A percentile compares a stretch with the other conserved stretches of the same genome.
phyloP scores from a whole-genome alignment of 1,139 yeast genomes.

The Fermentozyma sake region DNA sequence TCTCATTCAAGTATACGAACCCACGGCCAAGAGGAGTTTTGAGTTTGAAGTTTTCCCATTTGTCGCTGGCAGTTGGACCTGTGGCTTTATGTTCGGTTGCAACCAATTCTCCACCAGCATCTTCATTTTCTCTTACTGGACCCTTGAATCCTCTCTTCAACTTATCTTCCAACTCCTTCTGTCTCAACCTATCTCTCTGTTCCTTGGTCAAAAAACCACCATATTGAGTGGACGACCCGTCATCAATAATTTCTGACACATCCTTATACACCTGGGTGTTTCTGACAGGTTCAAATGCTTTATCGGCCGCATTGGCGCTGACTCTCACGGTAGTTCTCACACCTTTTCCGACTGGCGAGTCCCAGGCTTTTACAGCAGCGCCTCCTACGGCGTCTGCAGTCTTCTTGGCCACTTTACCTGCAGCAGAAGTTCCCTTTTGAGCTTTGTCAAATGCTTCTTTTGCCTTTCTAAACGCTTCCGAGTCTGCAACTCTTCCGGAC shows the following conservation, averaged over 20 bases:
- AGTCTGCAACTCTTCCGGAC: slow-evolving; percentile 90
- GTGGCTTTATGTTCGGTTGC: slow-evolving; percentile 77
- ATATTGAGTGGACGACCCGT: slow-evolving; percentile 81
- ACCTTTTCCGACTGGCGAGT: slow-evolving; percentile 84
- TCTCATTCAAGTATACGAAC: slow-evolving; percentile 57
- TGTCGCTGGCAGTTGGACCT: slow-evolving; percentile 66
- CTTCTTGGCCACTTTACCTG: slow-evolving; percentile 78
- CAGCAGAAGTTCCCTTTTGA: slow-evolving; percentile 72
- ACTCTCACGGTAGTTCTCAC: slow-evolving; percentile 77
- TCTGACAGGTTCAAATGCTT: slow-evolving; percentile 91
- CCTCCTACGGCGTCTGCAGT: slow-evolving; percentile 94
- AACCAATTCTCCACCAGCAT: slow-evolving; percentile 82
- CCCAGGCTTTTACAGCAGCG: slow-evolving; percentile 93
- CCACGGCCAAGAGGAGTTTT: slow-evolving; percentile 68
- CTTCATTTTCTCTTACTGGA: slow-evolving; percentile 72
- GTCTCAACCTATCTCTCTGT: slow-evolving; percentile 71
- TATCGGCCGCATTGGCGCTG: slow-evolving; percentile 80
- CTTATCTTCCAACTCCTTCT: slow-evolving; percentile 49
- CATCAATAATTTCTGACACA: slow-evolving; percentile 84
- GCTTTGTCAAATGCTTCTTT: slow-evolving; percentile 90
- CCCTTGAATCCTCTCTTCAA: slow-evolving; percentile 42
- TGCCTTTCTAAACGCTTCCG: slow-evolving; percentile 90
- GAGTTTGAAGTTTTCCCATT: slow-evolving; percentile 65
- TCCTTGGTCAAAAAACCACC: slow-evolving; percentile 93
- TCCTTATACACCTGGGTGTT: slow-evolving; percentile 87